Evolutionary conservation across 768 basidiomycete genomes (phyloP), one percentile per base, ranked within the genome.

Genomic region (Suillus subaureus): DNA sequence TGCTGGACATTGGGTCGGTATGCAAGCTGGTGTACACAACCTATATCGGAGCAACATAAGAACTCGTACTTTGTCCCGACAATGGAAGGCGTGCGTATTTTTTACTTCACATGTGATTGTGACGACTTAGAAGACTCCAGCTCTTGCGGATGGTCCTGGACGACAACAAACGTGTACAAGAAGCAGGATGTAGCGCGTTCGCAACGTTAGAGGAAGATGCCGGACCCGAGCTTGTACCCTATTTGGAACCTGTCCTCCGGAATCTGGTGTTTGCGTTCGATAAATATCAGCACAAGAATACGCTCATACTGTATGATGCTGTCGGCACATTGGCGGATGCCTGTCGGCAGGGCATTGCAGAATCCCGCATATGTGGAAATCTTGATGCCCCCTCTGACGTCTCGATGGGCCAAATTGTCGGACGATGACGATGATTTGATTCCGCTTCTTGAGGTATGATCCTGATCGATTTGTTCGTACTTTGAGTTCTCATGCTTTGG

Each of bases 1-100:
- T 99, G 97, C 77, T 99, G 97, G 97, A 98, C 97, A 0, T 84
- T 99, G n/a, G 97, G 97, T 18, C 90, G 97, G 61, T 99, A 99
- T 78, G 94, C 97, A 39, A 94, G 92, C 73, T 99, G 97, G 97
- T 94, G 92, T 70, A 94, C 93, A n/a, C 89, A 91, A 74, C 85
- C 87, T 33, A 82, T 85, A 66, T 90, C 91, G 4, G 91, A 93
- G 64, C 94, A 96, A 61, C 96, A 97, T 81, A 93, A 92, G 78
- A 89, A 84, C 62, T 84, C 83, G 63, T 99, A 91, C 80, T 99
- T 99, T 75, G 90, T 99, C 37, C 97, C 97, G 0, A 97, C 96
- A 16, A 93, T 99, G 89, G 97, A 99, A 84, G 97, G 96, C 23
- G 97, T 99, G 74, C 75, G 87, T 82, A 8, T 57, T 37, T 61